phyloP scores from a whole-genome alignment of 352 stramenopile species.

The Globisporangium irregulare region DNA sequence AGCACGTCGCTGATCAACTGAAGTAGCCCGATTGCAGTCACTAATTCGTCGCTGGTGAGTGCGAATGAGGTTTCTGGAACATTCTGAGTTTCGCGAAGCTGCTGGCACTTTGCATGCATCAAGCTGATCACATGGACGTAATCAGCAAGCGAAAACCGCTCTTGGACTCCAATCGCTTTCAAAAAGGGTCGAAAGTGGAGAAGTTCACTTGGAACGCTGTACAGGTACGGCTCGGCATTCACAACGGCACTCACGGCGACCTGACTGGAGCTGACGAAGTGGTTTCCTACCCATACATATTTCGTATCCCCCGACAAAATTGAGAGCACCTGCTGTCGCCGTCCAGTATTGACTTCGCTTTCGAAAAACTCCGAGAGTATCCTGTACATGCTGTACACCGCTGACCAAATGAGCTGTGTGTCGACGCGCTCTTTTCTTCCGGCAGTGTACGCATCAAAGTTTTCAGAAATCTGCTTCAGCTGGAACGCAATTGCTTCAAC shows the following conservation, averaged over 20 bases:
- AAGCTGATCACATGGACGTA: conserved; percentile 55
- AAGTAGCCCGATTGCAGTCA: conserved; percentile 55
- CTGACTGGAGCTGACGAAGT: conserved; percentile 48
- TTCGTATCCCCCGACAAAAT: conserved; percentile 39
- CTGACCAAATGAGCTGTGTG: conserved; percentile 42
- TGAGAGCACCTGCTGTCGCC: conserved; percentile 27
- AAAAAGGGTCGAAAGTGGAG: conserved; percentile 64
- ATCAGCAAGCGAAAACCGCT: conserved; percentile 50
- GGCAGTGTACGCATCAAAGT: conserved; percentile 23
- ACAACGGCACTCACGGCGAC: conserved; percentile 47
- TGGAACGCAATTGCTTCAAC: conserved; percentile 45
- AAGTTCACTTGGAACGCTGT: conserved; percentile 54
- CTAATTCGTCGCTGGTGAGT: conserved; percentile 43
- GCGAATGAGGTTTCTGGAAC: conserved; percentile 11
- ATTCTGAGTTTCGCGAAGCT: conserved; percentile 14
- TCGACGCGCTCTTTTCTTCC: conserved; percentile 15
- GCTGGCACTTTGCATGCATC: conserved; percentile 46
- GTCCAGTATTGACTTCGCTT: conserved; percentile 23
- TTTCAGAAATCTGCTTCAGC: conserved; percentile 44
- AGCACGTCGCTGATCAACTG: conserved; percentile 67
- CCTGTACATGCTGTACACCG: conserved; percentile 62
- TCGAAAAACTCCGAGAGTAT: conserved; percentile 59
- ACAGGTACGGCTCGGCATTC: conserved; percentile 68
- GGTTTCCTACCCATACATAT: conserved; percentile 61
- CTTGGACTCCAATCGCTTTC: conserved; percentile 56